These are phyloP conservation scores for Pichia kudriavzevii DNA, from an alignment of 1,139 yeast genomes.

Conservation along the genomic window DNA sequence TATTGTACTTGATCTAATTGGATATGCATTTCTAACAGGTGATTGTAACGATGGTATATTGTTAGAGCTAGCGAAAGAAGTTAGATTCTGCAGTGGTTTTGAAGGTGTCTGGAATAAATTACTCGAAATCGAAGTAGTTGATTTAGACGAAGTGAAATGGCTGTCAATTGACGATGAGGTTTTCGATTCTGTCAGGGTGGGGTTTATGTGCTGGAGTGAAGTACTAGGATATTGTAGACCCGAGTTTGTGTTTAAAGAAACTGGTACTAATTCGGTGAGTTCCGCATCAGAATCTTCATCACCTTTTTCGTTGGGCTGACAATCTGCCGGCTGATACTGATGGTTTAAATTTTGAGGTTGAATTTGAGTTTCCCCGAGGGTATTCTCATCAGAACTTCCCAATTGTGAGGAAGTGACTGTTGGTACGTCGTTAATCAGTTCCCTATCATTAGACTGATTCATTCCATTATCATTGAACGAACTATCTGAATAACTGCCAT, in stretches of 20 bases:
- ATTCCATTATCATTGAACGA: no score
- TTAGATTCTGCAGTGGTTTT: no score
- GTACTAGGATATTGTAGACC: constrained; percentile 28
- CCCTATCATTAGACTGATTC: no score
- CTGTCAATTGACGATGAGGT: no score
- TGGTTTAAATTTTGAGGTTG: neutral
- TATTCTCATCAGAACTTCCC: no score
- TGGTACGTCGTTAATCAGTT: no score
- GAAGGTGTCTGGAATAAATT: constrained; percentile 21
- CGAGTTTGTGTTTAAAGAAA: constrained; percentile 19
- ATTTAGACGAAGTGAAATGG: constrained; percentile 9
- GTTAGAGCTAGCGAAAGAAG: neutral
- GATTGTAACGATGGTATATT: constrained; percentile 13
- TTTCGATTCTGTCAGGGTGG: no score
- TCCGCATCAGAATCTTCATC: constrained; percentile 9
- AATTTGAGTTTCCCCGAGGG: no score
- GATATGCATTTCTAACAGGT: constrained; percentile 25
- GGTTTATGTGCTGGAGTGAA: no score
- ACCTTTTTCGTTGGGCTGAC: constrained; percentile 1
- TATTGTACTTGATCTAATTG: constrained; percentile 17
- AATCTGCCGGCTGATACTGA: neutral
- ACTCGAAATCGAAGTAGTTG: constrained; percentile 25
- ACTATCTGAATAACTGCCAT: no score
- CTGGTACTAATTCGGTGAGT: constrained; percentile 22
- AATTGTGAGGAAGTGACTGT: no score